Evolutionary conservation across 2,329 filamentous ascomycete genomes (phyloP), one percentile per base, ranked within the genome.

Genomic region (Metarhizium rileyi): DNA sequence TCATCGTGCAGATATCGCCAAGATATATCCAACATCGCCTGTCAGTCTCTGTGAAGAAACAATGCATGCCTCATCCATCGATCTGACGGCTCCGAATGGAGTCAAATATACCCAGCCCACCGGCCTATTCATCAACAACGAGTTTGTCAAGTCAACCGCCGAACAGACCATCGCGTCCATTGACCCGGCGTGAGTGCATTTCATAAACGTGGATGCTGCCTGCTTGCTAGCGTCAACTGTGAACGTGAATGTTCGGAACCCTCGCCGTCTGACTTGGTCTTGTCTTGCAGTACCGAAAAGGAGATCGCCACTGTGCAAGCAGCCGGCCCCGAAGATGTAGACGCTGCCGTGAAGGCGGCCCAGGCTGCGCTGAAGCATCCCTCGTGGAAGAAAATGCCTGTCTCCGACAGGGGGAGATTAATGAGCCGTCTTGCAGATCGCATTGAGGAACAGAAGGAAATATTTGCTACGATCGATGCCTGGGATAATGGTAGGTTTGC

Each of bases 401-500:
- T 72, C 4, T 80, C 80, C 7, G 82, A 86, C 30, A 80, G 87
- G 30, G 86, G 85, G 35, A 74, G 74, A 33, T 65, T 91, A 47
- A 77, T 93, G 73, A 75, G 75, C 63, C 86, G 83, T 61, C 77
- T 93, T 14, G 82, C 84, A 9, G 77, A 86, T 46, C 70, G 91
- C 23, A 71, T 90, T 22, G 82, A 87, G 54, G 64, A 81, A 61
- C 73, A 91, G 61, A 74, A 72, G 25, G 70, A 72, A 35, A 48
- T 58, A 0, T 59, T 76, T 4, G 71, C 72, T 4, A 73, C 72
- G 1, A 64, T 75, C 6, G 87, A 94, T 67, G 87, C 88, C 0
- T 91, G 86, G 86, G 87, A 93, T 61, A 90, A 90, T 57, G 87
- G 85, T 53, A 63, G 81, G 61, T 73, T 90, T 61, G 73, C 72